Percentiles rank a stretch among this genome's conserved stretches.
These are phyloP conservation scores for Arthrobotrys sinensis DNA, from an alignment of 2,329 filamentous ascomycete species.

Conservation along the genomic window DNA sequence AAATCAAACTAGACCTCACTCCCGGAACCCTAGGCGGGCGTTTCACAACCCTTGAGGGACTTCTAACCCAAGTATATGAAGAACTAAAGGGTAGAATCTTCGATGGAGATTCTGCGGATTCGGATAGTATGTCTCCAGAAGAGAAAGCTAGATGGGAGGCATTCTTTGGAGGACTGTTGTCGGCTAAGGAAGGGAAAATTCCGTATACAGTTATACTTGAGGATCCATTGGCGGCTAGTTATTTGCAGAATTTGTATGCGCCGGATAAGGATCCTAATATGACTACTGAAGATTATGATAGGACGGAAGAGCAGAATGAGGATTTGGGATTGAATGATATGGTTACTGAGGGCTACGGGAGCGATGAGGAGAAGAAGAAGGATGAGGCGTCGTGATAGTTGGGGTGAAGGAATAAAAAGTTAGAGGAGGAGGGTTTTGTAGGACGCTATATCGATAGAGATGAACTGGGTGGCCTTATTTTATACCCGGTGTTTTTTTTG, in stretches of 20 bases:
- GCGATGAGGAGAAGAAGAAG: constrained; percentile 67
- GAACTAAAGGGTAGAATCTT: constrained; percentile 92
- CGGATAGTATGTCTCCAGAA: constrained; percentile 80
- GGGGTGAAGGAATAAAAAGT: not conserved
- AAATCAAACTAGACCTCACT: constrained; percentile 88
- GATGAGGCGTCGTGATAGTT: constrained; percentile 23
- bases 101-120: constrained; percentile 70
- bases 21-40: constrained; percentile 94
- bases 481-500: too few species aligned
- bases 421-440: too few species aligned
- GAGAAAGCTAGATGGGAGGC: constrained; percentile 81
- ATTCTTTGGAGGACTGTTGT: constrained; percentile 84
- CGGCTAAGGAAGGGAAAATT: constrained; percentile 83
- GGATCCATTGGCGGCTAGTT: constrained; percentile 92
- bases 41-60: constrained; percentile 96
- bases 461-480: too few species aligned
- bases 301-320: constrained; percentile 93
- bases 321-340: constrained; percentile 92
- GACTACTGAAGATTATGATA: constrained; percentile 83
- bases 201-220: constrained; percentile 86
- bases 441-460: too few species aligned
- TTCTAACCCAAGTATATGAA: constrained; percentile 91
- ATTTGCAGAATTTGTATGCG: constrained; percentile 87
- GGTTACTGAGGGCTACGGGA: constrained; percentile 88
- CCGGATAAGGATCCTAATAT: constrained; percentile 89